Conservation (phyloP, 805 yeast genomes). For the Nakazawaea laoshanensis region DNA sequence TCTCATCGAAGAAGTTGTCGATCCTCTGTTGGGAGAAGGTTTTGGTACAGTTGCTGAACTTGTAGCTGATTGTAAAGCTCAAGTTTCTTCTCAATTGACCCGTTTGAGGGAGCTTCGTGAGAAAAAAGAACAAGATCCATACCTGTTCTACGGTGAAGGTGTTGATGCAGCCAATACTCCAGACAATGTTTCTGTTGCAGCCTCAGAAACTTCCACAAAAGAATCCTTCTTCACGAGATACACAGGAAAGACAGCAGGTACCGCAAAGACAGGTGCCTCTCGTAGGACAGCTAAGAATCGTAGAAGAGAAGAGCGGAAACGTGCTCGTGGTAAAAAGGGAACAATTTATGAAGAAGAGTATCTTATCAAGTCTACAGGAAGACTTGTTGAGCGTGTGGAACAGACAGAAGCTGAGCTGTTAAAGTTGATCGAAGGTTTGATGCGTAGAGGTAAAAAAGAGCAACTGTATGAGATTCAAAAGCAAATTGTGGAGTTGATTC, state of each 20-base stretch:
- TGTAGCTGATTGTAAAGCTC: conserved; percentile 88
- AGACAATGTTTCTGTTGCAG: conserved; percentile 91
- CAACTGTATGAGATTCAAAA: conserved; percentile 80
- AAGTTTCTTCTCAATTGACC: conserved; percentile 70
- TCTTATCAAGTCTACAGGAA: conserved; percentile 76
- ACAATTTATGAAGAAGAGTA: conserved; percentile 97
- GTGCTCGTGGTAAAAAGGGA: conserved; percentile 96
- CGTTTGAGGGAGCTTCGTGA: conserved; percentile 79
- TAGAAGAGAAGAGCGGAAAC: conserved; percentile 91
- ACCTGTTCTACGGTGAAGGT: conserved; percentile 68
- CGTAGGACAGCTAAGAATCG: conserved; percentile 87
- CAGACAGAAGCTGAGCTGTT: conserved; percentile 70
- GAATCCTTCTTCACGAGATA: conserved; percentile 93
- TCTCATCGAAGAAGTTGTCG: conserved; percentile 51
- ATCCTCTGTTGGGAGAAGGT: conserved; percentile 74
- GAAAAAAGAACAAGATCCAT: conserved; percentile 80
- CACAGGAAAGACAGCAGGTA: conserved; percentile 92
- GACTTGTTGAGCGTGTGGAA: conserved; percentile 75
- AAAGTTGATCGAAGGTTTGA: conserved; percentile 63
- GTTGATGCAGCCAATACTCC: conserved; percentile 64
- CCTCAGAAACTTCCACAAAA: conserved; percentile 86
- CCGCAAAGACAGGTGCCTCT: conserved; percentile 94
- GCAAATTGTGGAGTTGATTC: conserved; percentile 49
- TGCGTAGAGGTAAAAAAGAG: conserved; percentile 63
- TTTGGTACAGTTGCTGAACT: conserved; percentile 84